Evolutionary conservation across 441 rosid species (phyloP).

Genomic region (Mallotus repandus): DNA sequence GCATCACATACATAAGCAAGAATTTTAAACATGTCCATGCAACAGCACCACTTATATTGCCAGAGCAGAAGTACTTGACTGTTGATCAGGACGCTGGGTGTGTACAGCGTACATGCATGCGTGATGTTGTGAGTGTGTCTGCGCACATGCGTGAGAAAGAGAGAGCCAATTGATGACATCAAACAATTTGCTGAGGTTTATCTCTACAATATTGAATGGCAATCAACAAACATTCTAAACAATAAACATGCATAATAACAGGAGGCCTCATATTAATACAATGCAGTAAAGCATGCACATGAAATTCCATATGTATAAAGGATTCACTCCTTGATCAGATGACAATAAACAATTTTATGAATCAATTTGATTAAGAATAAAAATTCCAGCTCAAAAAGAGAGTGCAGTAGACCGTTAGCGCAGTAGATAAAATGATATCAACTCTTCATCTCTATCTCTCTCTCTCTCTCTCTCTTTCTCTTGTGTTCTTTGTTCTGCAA

Average conservation of each 20-base stretch:
- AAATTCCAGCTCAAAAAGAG: too few relatives aligned
- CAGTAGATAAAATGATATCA: too few relatives aligned
- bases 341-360: too few relatives aligned
- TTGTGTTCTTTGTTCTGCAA: too few relatives aligned
- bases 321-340: too few relatives aligned
- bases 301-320: too few relatives aligned
- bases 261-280: not conserved
- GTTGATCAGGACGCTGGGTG: not conserved
- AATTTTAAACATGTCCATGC: not conserved
- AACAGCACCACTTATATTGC: not conserved
- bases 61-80: not conserved
- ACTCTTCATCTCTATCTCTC: too few relatives aligned
- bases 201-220: not conserved
- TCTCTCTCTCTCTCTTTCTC: too few relatives aligned
- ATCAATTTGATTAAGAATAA: too few relatives aligned
- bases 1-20: not conserved
- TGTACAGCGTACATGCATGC: too few relatives aligned
- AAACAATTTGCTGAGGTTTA: not conserved
- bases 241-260: not conserved
- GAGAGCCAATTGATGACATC: not conserved
- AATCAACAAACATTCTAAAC: not conserved
- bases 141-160: not conserved
- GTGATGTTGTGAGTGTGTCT: not conserved
- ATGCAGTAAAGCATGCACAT: not conserved
- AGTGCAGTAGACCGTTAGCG: too few relatives aligned